Percentiles rank a stretch among this genome's conserved stretches.
phyloP scores from a whole-genome alignment of 1,284 basidiomycete species.

The Naganishia liquefaciens region DNA sequence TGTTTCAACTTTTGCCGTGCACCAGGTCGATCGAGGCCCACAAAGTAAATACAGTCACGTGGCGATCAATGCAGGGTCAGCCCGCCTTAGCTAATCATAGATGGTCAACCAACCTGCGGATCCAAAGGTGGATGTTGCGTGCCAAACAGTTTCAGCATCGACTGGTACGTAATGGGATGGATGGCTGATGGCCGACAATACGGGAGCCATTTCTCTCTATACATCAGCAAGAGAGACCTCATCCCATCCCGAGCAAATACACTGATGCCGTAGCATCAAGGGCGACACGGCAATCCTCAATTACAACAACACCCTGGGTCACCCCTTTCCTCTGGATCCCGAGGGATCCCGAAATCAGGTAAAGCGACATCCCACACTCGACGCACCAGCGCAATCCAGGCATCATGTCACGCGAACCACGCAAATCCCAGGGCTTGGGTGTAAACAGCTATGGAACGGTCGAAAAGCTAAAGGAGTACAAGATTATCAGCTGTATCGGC shows the following conservation, averaged over 20 bases:
- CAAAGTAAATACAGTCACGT: constrained; percentile 28
- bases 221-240: not conserved
- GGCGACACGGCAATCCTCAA: not conserved
- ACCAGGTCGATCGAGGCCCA: constrained; percentile 6
- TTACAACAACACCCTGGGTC: constrained; percentile 16
- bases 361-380: not conserved
- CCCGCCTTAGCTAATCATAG: constrained; percentile 23
- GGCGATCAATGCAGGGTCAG: not conserved
- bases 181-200: no score
- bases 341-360: constrained; percentile 6
- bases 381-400: not conserved
- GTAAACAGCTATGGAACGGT: constrained; percentile 35
- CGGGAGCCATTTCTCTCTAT: no score
- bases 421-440: constrained; percentile 30
- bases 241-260: not conserved
- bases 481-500: constrained; percentile 85
- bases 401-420: constrained; percentile 23
- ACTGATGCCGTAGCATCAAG: constrained; percentile 1
- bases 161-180: not conserved
- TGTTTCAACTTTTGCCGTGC: constrained; percentile 21
- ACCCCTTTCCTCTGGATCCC: constrained; percentile 8
- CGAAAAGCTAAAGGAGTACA: constrained; percentile 70
- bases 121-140: constrained; percentile 1
- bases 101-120: constrained; percentile 24
- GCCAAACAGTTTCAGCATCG: constrained; percentile 20